Evolutionary conservation across 306 rosid genomes (phyloP).

Genomic region (Fragaria ananassa): DNA sequence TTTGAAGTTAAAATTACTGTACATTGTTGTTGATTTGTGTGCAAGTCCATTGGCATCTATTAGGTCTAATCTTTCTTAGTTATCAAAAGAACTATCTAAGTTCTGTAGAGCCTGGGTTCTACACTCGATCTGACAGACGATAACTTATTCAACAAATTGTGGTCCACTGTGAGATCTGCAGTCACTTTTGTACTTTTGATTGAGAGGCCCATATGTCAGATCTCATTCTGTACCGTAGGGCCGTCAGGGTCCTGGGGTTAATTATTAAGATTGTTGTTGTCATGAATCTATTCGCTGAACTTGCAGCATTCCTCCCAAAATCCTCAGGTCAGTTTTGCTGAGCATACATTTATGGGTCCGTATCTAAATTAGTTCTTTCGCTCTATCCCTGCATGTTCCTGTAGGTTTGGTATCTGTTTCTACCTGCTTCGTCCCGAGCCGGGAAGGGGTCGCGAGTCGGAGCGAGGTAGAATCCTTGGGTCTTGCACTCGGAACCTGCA

Average conservation of each 20-base stretch:
- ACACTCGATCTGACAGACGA: neutral
- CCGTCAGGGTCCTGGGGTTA: neutral
- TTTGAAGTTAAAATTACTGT: neutral
- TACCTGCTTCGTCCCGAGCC: no score
- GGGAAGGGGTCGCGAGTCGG: no score
- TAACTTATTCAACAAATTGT: neutral
- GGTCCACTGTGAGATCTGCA: neutral
- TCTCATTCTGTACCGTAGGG: neutral
- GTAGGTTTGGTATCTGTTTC: neutral
- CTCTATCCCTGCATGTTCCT: neutral
- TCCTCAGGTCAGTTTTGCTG: neutral
- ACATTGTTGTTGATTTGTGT: neutral
- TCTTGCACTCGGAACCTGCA: no score
- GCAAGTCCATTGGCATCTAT: neutral
- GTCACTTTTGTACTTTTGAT: neutral
- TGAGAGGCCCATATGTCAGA: neutral
- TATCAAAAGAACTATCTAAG: neutral
- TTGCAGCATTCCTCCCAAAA: neutral
- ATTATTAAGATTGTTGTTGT: neutral
- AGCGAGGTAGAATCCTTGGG: no score
- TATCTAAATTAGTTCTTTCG: neutral
- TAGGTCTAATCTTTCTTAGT: neutral
- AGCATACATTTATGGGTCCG: neutral
- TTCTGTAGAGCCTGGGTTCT: neutral
- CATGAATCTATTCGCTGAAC: neutral